Evolutionary conservation across 768 basidiomycete genomes (phyloP).

Genomic region (Leucosporidium scottii): DNA sequence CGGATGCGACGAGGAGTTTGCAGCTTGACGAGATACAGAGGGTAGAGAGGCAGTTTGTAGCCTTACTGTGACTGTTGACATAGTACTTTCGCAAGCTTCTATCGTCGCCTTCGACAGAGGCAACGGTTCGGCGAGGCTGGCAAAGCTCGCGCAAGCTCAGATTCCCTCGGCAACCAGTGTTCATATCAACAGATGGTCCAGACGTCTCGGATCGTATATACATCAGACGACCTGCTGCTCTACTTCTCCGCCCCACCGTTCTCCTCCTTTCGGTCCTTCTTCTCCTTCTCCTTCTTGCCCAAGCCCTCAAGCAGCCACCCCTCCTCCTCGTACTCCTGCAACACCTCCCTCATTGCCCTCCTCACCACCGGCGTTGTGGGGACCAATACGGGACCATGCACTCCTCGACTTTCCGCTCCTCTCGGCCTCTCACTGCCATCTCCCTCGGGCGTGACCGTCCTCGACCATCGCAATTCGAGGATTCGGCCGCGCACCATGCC

Average conservation of each 20-base stretch:
- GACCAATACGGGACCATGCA: constrained; percentile 60
- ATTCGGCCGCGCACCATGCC: constrained; percentile 74
- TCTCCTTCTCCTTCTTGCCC: not conserved
- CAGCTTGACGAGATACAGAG: not conserved
- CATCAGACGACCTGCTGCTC: no score
- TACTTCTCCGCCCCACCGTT: no score
- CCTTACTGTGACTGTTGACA: not conserved
- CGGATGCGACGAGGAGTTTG: constrained; percentile 1
- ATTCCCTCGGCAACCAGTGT: no score
- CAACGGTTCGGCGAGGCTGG: no score
- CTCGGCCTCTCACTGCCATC: constrained; percentile 40
- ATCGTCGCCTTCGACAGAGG: no score
- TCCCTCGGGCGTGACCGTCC: constrained; percentile 50
- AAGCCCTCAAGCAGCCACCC: not conserved
- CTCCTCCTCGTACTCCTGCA: constrained; percentile 64
- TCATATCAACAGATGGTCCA: no score
- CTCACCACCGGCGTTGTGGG: constrained; percentile 74
- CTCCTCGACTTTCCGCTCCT: constrained; percentile 52
- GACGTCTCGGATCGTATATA: no score
- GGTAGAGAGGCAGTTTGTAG: not conserved
- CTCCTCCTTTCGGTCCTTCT: not conserved
- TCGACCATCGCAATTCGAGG: constrained; percentile 44
- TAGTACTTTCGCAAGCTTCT: no score
- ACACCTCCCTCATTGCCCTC: constrained; percentile 74
- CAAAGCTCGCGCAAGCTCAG: no score